Conservation (phyloP, 106 monocot genomes). For the Allium cepa region DNA sequence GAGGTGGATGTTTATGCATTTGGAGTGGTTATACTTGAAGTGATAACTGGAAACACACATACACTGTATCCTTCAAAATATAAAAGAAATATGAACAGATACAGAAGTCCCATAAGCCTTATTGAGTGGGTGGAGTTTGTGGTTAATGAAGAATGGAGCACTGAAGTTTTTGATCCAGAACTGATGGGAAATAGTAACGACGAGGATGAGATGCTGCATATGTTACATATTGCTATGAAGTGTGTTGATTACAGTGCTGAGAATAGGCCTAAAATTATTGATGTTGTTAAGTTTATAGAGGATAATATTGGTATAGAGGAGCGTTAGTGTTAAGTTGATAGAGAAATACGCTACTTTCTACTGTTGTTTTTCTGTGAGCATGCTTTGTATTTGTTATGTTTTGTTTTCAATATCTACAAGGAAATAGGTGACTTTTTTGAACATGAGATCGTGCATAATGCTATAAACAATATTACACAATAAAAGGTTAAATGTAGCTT, state of each 20-base stretch:
- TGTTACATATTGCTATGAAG: slow-evolving; percentile 48
- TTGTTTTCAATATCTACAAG: too few species aligned
- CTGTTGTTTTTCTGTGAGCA: too few species aligned
- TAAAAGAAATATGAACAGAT: too few species aligned
- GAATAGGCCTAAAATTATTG: slow-evolving; percentile 35
- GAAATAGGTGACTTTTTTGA: too few species aligned
- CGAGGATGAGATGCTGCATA: slow-evolving; percentile 58
- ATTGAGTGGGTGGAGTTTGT: slow-evolving; percentile 45
- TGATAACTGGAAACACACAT: slow-evolving; percentile 24
- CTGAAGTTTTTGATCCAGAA: slow-evolving; percentile 48
- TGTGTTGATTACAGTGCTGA: slow-evolving; percentile 32
- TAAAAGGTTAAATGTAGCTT: too few species aligned
- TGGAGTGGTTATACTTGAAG: slow-evolving; percentile 53
- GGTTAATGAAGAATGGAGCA: slow-evolving; percentile 52
- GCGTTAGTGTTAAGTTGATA: too few species aligned
- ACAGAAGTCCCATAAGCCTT: slow-evolving; percentile 18
- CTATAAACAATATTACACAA: too few species aligned
- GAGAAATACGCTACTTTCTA: too few species aligned
- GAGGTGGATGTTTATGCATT: slow-evolving; percentile 68
- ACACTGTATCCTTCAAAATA: too few species aligned
- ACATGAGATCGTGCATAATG: too few species aligned
- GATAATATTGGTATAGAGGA: background rate
- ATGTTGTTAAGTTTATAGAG: slow-evolving; percentile 50
- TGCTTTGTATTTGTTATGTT: too few species aligned
- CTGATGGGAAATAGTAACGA: slow-evolving; percentile 42